Conservation (phyloP, 2,329 filamentous ascomycete species). For the Neoarthrinium moseri region DNA sequence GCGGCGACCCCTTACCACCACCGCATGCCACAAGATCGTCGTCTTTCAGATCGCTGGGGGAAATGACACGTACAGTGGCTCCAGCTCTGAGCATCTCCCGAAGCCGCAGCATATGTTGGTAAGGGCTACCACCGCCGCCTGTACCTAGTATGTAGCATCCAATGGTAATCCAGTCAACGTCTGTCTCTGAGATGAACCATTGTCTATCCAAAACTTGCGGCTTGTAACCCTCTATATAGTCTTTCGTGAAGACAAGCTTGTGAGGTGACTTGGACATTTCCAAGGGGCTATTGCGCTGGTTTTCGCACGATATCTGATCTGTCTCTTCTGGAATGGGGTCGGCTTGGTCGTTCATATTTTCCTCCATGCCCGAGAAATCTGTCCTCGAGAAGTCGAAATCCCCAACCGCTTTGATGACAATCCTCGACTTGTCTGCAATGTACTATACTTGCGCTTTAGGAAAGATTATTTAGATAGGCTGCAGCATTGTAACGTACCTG, state of each 20-base stretch:
- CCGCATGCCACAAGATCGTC: constrained; percentile 50
- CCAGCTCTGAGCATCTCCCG: constrained; percentile 46
- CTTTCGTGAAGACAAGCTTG: constrained; percentile 11
- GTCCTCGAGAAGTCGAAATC: constrained; percentile 44
- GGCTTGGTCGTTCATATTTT: constrained; percentile 4
- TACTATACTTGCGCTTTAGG: constrained; percentile 29
- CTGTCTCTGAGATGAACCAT: constrained; percentile 55
- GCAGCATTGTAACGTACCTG: constrained; percentile 29
- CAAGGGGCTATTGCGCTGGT: background rate
- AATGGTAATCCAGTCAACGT: constrained; percentile 52
- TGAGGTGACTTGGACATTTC: background rate
- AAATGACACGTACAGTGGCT: constrained; percentile 46
- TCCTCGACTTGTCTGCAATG: constrained; percentile 46
- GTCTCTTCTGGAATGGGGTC: constrained; percentile 1
- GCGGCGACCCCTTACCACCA: constrained; percentile 55
- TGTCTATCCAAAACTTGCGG: constrained; percentile 45
- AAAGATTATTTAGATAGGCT: background rate
- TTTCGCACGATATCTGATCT: too few relatives aligned
- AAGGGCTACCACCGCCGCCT: constrained; percentile 55
- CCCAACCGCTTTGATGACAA: constrained; percentile 56
- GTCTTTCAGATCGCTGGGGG: constrained; percentile 43
- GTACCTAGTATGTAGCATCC: constrained; percentile 59
- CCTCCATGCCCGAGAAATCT: constrained; percentile 9
- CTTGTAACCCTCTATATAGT: constrained; percentile 37
- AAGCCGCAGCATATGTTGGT: constrained; percentile 47